Conservation (phyloP, 768 basidiomycete genomes). For the Psilocybe cyanescens region DNA sequence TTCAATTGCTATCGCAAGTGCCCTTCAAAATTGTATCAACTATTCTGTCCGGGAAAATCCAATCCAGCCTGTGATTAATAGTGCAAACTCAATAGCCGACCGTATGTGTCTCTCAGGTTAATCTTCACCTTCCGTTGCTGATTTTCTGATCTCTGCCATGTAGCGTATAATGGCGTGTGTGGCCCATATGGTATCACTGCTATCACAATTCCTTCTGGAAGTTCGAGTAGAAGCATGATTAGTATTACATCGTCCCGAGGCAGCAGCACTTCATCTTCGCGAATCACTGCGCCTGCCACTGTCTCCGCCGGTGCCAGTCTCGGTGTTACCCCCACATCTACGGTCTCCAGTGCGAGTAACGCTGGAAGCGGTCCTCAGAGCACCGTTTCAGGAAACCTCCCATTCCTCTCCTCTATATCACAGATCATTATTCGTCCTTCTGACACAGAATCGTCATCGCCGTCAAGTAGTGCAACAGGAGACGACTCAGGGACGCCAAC, state of each 20-base stretch:
- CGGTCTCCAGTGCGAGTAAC: background rate
- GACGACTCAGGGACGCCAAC: background rate
- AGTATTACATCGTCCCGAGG: background rate
- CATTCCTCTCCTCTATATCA: background rate
- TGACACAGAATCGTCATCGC: background rate
- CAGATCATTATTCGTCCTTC: background rate
- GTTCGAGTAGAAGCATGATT: background rate
- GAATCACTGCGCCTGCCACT: background rate
- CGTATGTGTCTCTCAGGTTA: conserved; percentile 22
- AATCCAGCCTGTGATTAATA: conserved; percentile 12
- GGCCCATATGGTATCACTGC: conserved; percentile 4
- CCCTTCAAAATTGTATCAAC: conserved; percentile 34
- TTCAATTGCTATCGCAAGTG: conserved; percentile 10
- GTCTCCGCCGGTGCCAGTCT: background rate
- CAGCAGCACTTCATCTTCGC: background rate
- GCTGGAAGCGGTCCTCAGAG: background rate
- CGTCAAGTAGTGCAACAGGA: background rate
- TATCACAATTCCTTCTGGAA: background rate
- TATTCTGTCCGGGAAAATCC: conserved; percentile 23
- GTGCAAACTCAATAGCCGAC: conserved; percentile 27
- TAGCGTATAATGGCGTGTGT: conserved; percentile 1
- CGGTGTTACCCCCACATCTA: background rate
- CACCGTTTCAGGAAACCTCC: background rate
- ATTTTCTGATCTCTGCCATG: background rate
- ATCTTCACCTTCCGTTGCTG: background rate